Percentiles rank a stretch among this genome's conserved stretches.
These are phyloP conservation scores for Nectriaceae sp. DNA, from an alignment of 2,329 filamentous ascomycete species.

Conservation along the genomic window DNA sequence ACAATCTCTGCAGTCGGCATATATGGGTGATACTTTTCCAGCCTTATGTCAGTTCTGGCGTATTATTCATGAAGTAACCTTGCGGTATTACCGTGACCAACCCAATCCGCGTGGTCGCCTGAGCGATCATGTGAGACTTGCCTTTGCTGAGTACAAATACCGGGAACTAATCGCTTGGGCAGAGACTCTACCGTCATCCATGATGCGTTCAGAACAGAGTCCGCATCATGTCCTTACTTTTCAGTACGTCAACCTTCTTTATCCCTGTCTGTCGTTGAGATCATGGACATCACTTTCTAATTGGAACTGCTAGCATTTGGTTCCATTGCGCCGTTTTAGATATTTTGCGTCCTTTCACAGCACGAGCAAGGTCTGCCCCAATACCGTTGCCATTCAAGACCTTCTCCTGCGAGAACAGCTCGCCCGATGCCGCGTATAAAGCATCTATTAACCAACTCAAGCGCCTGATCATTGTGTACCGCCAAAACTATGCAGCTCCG, in stretches of 20 bases:
- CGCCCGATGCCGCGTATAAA: conserved; percentile 32
- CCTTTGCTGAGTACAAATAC: conserved; percentile 41
- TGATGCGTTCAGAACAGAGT: conserved; percentile 28
- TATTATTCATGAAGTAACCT: too few species aligned
- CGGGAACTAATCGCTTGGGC: conserved; percentile 42
- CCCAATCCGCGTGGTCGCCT: too few species aligned
- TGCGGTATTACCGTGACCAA: too few species aligned
- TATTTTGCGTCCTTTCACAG: conserved; percentile 32
- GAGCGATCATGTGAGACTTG: too few species aligned
- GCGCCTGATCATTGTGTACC: conserved; percentile 38
- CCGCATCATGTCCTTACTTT: conserved; percentile 39
- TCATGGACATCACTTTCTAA: too few species aligned
- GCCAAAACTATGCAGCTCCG: conserved; percentile 33
- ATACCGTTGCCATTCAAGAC: conserved; percentile 22
- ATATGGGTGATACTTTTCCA: too few species aligned
- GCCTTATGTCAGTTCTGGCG: too few species aligned
- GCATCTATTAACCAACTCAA: conserved; percentile 42
- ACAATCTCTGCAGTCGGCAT: too few species aligned
- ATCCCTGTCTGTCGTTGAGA: too few species aligned
- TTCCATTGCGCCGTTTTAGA: conserved; percentile 40
- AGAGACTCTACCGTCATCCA: conserved; percentile 29
- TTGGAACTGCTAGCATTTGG: too few species aligned
- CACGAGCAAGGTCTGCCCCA: not conserved
- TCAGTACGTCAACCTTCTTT: too few species aligned
- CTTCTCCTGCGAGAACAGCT: conserved; percentile 29